Conservation (phyloP, 257 asterid species). For the Solanum sparsipilum region DNA sequence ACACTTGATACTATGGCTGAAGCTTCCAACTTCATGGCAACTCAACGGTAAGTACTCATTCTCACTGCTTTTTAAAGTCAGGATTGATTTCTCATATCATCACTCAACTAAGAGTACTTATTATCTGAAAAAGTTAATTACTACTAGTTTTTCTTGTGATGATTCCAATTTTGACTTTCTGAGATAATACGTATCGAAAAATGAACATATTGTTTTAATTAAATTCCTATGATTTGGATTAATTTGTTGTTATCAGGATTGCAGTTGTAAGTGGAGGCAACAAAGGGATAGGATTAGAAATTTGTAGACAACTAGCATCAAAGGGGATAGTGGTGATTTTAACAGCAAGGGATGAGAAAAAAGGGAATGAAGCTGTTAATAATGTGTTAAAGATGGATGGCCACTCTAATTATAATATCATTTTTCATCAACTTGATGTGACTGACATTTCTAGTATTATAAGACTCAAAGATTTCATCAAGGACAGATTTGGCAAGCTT, state of each 20-base stretch:
- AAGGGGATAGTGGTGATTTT: slow-evolving; percentile 29
- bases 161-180: not conserved
- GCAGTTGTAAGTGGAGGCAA: slow-evolving; percentile 49
- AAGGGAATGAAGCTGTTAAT: slow-evolving; percentile 25
- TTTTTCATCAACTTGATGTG: slow-evolving; percentile 49
- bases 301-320: slow-evolving; percentile 28
- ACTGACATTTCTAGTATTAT: slow-evolving; percentile 18
- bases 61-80: not conserved
- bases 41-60: not conserved
- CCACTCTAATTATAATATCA: slow-evolving; percentile 7
- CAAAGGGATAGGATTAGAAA: slow-evolving; percentile 40
- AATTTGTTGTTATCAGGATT: slow-evolving; percentile 2
- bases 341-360: slow-evolving; percentile 35
- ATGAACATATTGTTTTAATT: not conserved
- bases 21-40: not conserved
- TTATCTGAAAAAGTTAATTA: not conserved
- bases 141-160: not conserved
- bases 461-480: slow-evolving; percentile 24
- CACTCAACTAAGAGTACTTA: not conserved
- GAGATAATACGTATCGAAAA: not conserved
- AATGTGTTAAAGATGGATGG: slow-evolving; percentile 15
- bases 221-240: not conserved
- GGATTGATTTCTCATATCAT: not conserved
- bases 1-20: not conserved
- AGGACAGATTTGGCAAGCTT: slow-evolving; percentile 26